Evolutionary conservation across 2,329 filamentous ascomycete species (phyloP), one percentile per base, ranked within the genome.

Genomic region (Arachnopeziza araneosa): DNA sequence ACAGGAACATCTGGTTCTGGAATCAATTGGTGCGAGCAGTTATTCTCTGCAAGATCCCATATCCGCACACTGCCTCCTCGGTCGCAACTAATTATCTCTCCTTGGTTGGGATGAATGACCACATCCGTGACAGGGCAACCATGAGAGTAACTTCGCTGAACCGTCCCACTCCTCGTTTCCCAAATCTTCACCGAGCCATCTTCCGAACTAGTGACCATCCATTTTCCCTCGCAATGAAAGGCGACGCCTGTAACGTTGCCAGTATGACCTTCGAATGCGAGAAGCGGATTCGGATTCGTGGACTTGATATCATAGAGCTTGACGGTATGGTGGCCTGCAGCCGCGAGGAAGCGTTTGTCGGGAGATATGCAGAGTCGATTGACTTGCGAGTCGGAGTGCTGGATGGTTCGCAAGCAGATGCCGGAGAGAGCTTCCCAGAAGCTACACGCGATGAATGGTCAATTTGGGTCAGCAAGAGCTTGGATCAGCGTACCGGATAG

Each of bases 281-380:
- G 85, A 24, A 98, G 82, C 1, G 95, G 89, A 66, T 93, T 95
- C 1, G 95, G 93, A 70, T 98, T 98, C n/a, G 91, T 93, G 19
- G 92, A 96, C 72, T 96, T 96, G 79, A 98, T 96, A 72, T 99
- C 95, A 79, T 96, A 99, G 60, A 99, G 89, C 78, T 98, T 98
- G 72, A 99, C 91, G 56, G 90, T 92, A 75, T 93, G 83, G 73
- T 88, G 83, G 24, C 87, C 87, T 0, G 87, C 87, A n/a, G 24
- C 87, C 89, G 63, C 90, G 90, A 76, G 88, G 75, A 89, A 97
- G 64, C 93, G 90, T 77, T 99, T 99, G 79, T 99, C 95, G 64
- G 95, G 95, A 14, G 95, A 97, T 71, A 99, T 99, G 76, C 93
- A 98, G 54, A 99, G 87, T 51, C 95, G 90, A 77, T 99, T 99